These are phyloP conservation scores for Boletus fagicola DNA, from an alignment of 768 basidiomycete species.

Conservation along the genomic window DNA sequence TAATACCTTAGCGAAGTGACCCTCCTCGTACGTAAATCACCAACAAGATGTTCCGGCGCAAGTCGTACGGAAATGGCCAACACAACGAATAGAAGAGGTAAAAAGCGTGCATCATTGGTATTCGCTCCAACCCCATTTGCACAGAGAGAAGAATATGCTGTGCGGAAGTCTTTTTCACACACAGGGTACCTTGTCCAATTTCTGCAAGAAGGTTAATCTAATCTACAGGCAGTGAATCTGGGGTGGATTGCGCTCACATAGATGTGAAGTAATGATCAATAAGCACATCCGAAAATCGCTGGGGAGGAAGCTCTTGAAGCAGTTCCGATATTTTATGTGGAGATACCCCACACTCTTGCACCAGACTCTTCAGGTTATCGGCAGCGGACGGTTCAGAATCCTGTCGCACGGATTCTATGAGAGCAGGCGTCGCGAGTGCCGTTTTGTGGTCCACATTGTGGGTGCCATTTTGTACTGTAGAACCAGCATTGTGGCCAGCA, in stretches of 20 bases:
- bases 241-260: conserved; percentile 47
- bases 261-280: conserved; percentile 79
- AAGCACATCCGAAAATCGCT: conserved; percentile 68
- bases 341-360: conserved; percentile 90
- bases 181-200: conserved; percentile 95
- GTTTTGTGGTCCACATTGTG: conserved; percentile 29
- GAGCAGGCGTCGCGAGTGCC: conserved; percentile 28
- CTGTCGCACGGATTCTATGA: conserved; percentile 43
- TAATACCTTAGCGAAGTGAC: conserved; percentile 88
- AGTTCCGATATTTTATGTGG: conserved; percentile 90
- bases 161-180: conserved; percentile 78
- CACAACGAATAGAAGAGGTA: conserved; percentile 92
- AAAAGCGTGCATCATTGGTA: conserved; percentile 75
- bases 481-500: conserved; percentile 8
- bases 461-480: conserved; percentile 23
- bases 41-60: conserved; percentile 81
- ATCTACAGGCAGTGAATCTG: not conserved
- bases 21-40: conserved; percentile 71
- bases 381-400: conserved; percentile 54
- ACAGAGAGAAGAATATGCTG: conserved; percentile 65
- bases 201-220: conserved; percentile 38
- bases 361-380: conserved; percentile 80
- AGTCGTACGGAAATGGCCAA: conserved; percentile 83
- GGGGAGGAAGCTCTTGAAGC: conserved; percentile 82
- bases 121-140: conserved; percentile 60